Percentiles rank a stretch among this genome's conserved stretches.
Evolutionary conservation across 2,329 filamentous ascomycete genomes (phyloP).

Genomic region (Ustulina deusta): DNA sequence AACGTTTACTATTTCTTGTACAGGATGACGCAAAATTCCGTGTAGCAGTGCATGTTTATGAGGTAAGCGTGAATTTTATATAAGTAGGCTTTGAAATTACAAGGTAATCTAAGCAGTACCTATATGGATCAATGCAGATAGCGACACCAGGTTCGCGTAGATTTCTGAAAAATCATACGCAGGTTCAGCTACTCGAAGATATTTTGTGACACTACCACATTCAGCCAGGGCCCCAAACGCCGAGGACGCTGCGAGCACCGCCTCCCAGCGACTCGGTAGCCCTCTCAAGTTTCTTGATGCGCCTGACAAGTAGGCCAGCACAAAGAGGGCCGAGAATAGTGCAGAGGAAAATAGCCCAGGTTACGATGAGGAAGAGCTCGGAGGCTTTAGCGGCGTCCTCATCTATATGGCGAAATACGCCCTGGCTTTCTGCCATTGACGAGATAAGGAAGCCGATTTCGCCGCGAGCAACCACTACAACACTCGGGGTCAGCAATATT

Average conservation of each 20-base stretch:
- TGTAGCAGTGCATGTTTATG: too few relatives aligned
- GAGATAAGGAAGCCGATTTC: constrained; percentile 85
- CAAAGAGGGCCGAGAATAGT: constrained; percentile 64
- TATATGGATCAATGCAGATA: not conserved
- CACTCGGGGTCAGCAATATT: not conserved
- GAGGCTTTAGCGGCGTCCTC: constrained; percentile 45
- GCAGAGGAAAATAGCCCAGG: constrained; percentile 68
- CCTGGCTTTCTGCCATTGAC: constrained; percentile 70
- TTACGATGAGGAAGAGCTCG: constrained; percentile 64
- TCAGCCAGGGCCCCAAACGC: constrained; percentile 48
- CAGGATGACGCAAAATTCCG: too few relatives aligned
- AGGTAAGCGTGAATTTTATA: too few relatives aligned
- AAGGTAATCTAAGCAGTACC: too few relatives aligned
- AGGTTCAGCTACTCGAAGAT: not conserved
- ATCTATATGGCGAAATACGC: constrained; percentile 53
- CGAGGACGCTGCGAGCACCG: constrained; percentile 42
- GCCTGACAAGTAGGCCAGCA: constrained; percentile 60
- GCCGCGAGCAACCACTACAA: constrained; percentile 74
- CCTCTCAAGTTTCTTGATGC: constrained; percentile 55
- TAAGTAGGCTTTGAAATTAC: too few relatives aligned
- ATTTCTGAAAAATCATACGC: too few relatives aligned
- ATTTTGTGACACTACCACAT: not conserved
- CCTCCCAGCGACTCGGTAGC: constrained; percentile 30
- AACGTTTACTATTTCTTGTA: too few relatives aligned
- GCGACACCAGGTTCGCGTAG: not conserved